Evolutionary conservation across 768 basidiomycete species (phyloP).

Genomic region (Collybiopsis luxurians): DNA sequence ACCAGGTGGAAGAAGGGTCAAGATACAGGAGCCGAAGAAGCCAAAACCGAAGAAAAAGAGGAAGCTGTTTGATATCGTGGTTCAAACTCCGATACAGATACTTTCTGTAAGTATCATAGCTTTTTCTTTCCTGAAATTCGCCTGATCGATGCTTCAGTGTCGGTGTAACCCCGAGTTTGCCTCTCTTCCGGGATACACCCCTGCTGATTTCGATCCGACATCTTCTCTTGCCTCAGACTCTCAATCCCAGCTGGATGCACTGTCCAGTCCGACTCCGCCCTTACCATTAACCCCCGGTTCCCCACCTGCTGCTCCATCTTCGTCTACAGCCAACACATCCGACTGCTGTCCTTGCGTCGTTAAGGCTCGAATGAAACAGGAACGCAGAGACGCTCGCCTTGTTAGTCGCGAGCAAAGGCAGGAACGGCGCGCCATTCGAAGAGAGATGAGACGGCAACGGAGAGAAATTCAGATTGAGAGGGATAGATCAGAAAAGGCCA

Average conservation of each 20-base stretch:
- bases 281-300: background rate
- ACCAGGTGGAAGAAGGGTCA: background rate
- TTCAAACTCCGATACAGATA: slow-evolving; percentile 83
- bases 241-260: slow-evolving; percentile 19
- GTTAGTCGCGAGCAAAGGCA: no score
- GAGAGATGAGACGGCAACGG: background rate
- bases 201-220: slow-evolving; percentile 24
- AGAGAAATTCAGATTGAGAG: background rate
- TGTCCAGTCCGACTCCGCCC: slow-evolving; percentile 29
- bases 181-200: slow-evolving; percentile 70
- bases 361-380: background rate
- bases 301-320: no score
- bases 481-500: background rate
- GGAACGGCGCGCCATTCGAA: no score
- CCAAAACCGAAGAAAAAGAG: slow-evolving; percentile 67
- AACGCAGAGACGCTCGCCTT: background rate
- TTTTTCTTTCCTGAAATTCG: background rate
- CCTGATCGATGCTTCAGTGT: slow-evolving; percentile 44
- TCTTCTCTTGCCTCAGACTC: slow-evolving; percentile 35
- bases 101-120: slow-evolving; percentile 62
- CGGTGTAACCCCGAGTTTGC: slow-evolving; percentile 80
- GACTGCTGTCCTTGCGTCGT: background rate
- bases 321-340: background rate
- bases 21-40: slow-evolving; percentile 34
- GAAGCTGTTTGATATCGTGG: slow-evolving; percentile 84